A percentile compares a stretch with the other conserved stretches of the same genome.
These are phyloP conservation scores for Kwoniella europaea DNA, from an alignment of 768 basidiomycete species.

Conservation along the genomic window DNA sequence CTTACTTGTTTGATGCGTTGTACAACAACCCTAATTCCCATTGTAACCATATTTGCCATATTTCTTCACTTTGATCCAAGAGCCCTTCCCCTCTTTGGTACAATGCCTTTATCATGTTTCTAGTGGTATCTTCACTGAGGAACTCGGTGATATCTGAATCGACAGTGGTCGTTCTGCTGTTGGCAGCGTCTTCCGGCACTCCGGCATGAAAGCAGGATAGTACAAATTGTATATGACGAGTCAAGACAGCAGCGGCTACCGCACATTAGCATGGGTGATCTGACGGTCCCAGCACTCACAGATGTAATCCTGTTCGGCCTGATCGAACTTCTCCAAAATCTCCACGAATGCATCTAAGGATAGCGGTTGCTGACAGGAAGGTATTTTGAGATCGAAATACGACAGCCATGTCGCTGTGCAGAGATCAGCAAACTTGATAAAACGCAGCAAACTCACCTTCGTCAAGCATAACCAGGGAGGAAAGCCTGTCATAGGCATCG, in stretches of 20 bases:
- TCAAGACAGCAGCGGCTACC: constrained; percentile 32
- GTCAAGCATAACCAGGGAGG: constrained; percentile 43
- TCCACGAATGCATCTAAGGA: constrained; percentile 42
- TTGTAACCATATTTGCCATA: constrained; percentile 45
- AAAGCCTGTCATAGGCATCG: constrained; percentile 19
- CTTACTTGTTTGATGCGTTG: constrained; percentile 25
- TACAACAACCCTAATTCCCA: constrained; percentile 42
- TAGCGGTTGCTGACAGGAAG: constrained; percentile 15
- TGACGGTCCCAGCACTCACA: constrained; percentile 28
- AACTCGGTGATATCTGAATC: constrained; percentile 77
- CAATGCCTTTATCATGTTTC: constrained; percentile 33
- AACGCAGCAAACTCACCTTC: constrained; percentile 32
- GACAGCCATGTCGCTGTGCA: constrained; percentile 37
- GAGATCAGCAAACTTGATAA: constrained; percentile 7
- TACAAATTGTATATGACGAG: constrained; percentile 41
- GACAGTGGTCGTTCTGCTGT: constrained; percentile 4
- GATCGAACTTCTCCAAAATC: constrained; percentile 39
- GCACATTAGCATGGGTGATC: neutral
- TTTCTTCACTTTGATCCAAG: constrained; percentile 36
- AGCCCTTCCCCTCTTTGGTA: constrained; percentile 20
- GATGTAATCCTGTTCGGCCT: constrained; percentile 49
- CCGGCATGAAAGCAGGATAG: constrained; percentile 14
- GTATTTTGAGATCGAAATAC: constrained; percentile 35
- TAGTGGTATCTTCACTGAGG: constrained; percentile 70
- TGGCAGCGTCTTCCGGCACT: neutral